Evolutionary conservation across 1,139 yeast species (phyloP), one percentile per base, ranked within the genome.

Genomic region (Pichia sp.): DNA sequence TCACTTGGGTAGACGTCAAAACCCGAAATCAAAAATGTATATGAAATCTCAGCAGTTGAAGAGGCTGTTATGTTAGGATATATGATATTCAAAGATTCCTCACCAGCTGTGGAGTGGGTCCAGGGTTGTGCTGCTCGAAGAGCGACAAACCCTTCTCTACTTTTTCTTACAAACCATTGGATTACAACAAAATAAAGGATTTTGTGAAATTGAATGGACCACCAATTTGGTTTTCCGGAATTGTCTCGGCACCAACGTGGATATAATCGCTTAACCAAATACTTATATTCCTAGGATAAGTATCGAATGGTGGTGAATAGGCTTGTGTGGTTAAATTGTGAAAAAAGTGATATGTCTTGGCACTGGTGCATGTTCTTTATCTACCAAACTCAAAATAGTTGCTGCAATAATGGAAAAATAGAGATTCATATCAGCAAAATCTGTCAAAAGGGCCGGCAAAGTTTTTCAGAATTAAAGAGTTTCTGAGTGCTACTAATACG

Each of bases 401-500:
- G 48, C 23, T 23, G 52, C 52, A 6, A 48, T 50, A 36, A 50
- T 50, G 7, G 52, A 23, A 44, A 44, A 32, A 15, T 50, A 50
- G 15, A 36, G 45, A 15, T 50, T 50, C 52, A 50, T 50, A 16
- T 50, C 52, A 50, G 15, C 44, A 43, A 50, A 43, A 31, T 44
- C 52, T 50, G 41, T 50, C 52, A 32, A 50, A 50, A n/a, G 52
- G 52, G 19, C 52, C 52, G 31, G 34, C 52, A 38, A 50, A 50
- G 29, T 50, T 50, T 11, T 50, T 50, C 47, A 50, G 40, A 30
- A 36, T 50, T 2, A 48, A 48, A 31, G 23, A 19, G 23, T 19
- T 19, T 19, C 23, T 19, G 23, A 19, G 23, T 19, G 23, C 23
- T 19, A 19, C 23, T 19, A 19, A 19, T 3, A 19, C 23, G 23